phyloP scores from a whole-genome alignment of 495 filamentous ascomycete genomes.

The Talaromyces adpressus region DNA sequence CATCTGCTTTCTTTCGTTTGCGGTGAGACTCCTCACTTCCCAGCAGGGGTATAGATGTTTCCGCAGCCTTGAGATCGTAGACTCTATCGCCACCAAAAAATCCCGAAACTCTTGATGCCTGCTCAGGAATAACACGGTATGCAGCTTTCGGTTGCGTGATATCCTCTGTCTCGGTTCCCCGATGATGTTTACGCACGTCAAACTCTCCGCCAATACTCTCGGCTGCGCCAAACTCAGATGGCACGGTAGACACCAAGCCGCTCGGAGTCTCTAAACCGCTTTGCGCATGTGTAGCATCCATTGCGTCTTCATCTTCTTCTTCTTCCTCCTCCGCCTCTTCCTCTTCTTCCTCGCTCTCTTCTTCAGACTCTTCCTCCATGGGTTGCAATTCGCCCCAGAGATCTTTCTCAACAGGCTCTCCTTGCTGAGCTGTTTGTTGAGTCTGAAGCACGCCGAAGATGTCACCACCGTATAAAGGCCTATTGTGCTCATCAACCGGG shows the following conservation, averaged over 20 bases:
- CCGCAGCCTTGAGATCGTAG: conserved; percentile 66
- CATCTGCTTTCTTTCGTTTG: conserved; percentile 91
- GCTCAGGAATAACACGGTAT: conserved; percentile 87
- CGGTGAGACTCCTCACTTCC: conserved; percentile 72
- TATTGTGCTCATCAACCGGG: conserved; percentile 84
- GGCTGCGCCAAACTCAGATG: conserved; percentile 64
- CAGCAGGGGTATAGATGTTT: conserved; percentile 57
- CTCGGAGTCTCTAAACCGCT: conserved; percentile 75
- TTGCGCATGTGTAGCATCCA: conserved; percentile 62
- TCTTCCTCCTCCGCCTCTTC: conserved; percentile 71
- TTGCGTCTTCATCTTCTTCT: conserved; percentile 57
- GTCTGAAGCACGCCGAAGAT: conserved; percentile 80
- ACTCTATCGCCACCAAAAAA: conserved; percentile 94
- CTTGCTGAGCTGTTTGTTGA: conserved; percentile 50
- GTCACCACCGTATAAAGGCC: conserved; percentile 87
- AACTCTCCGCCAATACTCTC: conserved; percentile 81
- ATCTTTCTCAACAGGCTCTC: conserved; percentile 79
- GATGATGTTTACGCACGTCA: conserved; percentile 79
- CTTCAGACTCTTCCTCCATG: conserved; percentile 73
- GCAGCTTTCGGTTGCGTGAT: conserved; percentile 63
- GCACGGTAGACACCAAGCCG: conserved; percentile 71
- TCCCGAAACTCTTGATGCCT: conserved; percentile 71
- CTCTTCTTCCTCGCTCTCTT: conserved; percentile 62
- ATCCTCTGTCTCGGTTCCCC: conserved; percentile 87
- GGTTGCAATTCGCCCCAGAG: conserved; percentile 93